Conservation (phyloP, 2,329 filamentous ascomycete species). For the Hypoxylon sp. region DNA sequence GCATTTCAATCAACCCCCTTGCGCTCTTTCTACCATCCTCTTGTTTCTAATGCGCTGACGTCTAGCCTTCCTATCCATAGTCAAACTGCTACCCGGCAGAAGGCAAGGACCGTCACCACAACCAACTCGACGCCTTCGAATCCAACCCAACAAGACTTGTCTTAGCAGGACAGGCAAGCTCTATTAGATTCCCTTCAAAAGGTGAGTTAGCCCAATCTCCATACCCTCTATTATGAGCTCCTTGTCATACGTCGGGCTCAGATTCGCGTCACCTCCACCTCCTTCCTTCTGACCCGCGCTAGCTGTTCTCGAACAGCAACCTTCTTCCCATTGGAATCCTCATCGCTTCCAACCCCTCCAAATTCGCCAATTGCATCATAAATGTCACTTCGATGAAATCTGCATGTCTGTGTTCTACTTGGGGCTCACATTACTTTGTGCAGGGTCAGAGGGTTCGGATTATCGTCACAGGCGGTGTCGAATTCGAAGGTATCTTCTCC, state of each 20-base stretch:
- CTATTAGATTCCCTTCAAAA: constrained; percentile 39
- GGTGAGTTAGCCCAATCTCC: constrained; percentile 46
- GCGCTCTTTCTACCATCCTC: constrained; percentile 44
- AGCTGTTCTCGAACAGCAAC: constrained; percentile 43
- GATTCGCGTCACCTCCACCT: constrained; percentile 49
- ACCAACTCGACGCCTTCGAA: constrained; percentile 34
- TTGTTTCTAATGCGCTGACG: constrained; percentile 52
- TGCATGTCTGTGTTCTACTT: constrained; percentile 21
- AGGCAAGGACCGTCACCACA: constrained; percentile 41
- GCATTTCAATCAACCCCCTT: constrained; percentile 41
- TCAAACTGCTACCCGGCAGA: constrained; percentile 47
- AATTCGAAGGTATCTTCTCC: constrained; percentile 44
- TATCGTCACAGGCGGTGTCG: constrained; percentile 45
- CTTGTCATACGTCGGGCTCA: constrained; percentile 43
- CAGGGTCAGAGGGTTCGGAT: constrained; percentile 50
- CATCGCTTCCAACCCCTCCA: constrained; percentile 28
- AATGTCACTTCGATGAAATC: constrained; percentile 14
- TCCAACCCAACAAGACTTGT: constrained; percentile 45
- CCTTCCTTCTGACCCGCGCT: constrained; percentile 43
- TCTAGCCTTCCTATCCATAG: constrained; percentile 46
- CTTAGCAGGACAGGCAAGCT: constrained; percentile 47
- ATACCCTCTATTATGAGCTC: constrained; percentile 26
- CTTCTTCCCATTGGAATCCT: constrained; percentile 35
- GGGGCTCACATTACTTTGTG: constrained; percentile 41
- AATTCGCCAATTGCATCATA: constrained; percentile 46